Evolutionary conservation across 164 flowering plant species (phyloP), one percentile per base, ranked within the genome.

Genomic region (Piper longum): DNA sequence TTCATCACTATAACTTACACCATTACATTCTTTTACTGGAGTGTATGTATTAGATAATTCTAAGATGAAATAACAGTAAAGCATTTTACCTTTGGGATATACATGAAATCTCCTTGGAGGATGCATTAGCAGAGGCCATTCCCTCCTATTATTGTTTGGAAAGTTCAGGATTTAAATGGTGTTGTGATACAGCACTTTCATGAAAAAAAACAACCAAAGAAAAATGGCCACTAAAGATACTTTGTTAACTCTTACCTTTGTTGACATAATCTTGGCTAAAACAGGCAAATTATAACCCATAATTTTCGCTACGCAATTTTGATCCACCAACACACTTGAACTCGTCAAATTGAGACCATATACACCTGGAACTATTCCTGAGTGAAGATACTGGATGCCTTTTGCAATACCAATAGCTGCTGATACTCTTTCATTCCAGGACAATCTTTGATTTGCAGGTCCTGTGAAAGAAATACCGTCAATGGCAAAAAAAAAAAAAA

Each of bases 381-480:
- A 71, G 68, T 95, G 97, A 65, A 95, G 82, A 80, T 80, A 95
- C 55, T 91, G 91, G 61, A 95, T 80, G 26, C 97, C 99, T 78
- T 78, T 91, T 67, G 86, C 91, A 14, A 91, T 73, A 42, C 99
- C 96, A 62, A 83, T 77, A 3, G 87, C 95, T 64, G 93, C 85
- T 57, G 86, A 75, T 72, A 95, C 84, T 57, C 99, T 86, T 65
- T 86, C 95, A 61, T 80, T 44, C 97, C 99, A 95, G 8, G 75
- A 75, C 63, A 87, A 88, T 41, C 56, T 69, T 75, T 70, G 77
- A 42, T 76, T 73, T 13, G 72, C 62, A 64, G 42, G 66, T 41
- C 76, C 74, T 43, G 70, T 89, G 83, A 82, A 66, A n/a, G 18
- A 40, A 51, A n/a, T 19, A 4, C 17, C 13, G 16, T 60, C 7